These are phyloP conservation scores for Clitopilus hobsonii DNA, from an alignment of 768 basidiomycete genomes.

Conservation along the genomic window DNA sequence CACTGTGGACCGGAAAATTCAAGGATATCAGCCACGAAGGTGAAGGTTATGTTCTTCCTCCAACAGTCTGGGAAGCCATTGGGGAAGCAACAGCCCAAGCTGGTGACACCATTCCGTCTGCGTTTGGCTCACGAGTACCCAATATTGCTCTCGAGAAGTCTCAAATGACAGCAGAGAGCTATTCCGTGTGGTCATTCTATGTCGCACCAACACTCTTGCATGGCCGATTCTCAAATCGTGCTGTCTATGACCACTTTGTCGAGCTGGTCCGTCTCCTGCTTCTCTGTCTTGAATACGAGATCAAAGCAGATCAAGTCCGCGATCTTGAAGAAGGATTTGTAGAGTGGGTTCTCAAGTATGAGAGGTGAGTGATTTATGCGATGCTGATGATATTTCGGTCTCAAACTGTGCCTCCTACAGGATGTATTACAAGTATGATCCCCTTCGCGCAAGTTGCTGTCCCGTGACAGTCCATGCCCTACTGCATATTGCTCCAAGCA, in stretches of 20 bases:
- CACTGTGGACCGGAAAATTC: conserved; percentile 35
- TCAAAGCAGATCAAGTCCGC: conserved; percentile 6
- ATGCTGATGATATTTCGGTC: background rate
- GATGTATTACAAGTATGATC: background rate
- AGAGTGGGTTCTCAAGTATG: background rate
- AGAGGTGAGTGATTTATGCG: background rate
- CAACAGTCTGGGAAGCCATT: conserved; percentile 34
- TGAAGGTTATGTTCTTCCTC: conserved; percentile 22
- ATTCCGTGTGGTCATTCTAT: conserved; percentile 34
- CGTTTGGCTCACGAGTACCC: conserved; percentile 22
- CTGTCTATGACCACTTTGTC: conserved; percentile 41
- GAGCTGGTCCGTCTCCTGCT: conserved; percentile 31
- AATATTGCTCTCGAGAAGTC: conserved; percentile 5
- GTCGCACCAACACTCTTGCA: conserved; percentile 33
- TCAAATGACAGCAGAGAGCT: conserved; percentile 29
- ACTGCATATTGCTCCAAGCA: conserved; percentile 30
- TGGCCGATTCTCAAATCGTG: conserved; percentile 19
- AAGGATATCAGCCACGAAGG: conserved; percentile 29
- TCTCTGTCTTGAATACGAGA: conserved; percentile 29
- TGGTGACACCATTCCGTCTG: conserved; percentile 31
- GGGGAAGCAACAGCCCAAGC: conserved; percentile 26
- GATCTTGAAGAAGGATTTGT: background rate
- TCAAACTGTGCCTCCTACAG: background rate
- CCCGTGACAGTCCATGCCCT: conserved; percentile 28
- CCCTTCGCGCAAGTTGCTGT: background rate